A percentile compares a stretch with the other conserved stretches of the same genome.
Evolutionary conservation across 345 rosid genomes (phyloP).

Genomic region (Isatis tinctoria): DNA sequence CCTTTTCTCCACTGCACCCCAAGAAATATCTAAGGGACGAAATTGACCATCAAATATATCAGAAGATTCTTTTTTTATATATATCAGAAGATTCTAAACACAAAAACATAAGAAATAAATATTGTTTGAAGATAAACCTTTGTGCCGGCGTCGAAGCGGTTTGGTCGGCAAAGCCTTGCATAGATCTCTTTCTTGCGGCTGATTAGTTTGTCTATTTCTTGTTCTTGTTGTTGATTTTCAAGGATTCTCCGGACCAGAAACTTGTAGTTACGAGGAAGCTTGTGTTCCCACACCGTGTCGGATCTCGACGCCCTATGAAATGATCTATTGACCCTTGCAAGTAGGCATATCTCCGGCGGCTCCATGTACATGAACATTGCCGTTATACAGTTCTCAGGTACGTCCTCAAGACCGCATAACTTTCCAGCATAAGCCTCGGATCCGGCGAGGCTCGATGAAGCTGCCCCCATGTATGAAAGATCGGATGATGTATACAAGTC

Average conservation of each 20-base stretch:
- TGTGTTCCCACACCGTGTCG: constrained; percentile 79
- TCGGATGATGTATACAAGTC: not conserved
- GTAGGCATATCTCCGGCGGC: constrained; percentile 76
- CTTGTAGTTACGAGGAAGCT: constrained; percentile 71
- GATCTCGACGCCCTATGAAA: constrained; percentile 66
- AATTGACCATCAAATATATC: constrained; percentile 14
- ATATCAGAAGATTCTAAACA: constrained; percentile 3
- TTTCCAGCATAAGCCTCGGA: constrained; percentile 12
- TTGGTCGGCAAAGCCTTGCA: constrained; percentile 54
- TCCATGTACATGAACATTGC: constrained; percentile 58
- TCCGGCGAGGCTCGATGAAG: constrained; percentile 37
- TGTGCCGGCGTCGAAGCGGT: constrained; percentile 56
- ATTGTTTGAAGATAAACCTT: constrained; percentile 45
- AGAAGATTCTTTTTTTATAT: too few relatives aligned
- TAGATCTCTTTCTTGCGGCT: constrained; percentile 57
- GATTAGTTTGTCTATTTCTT: constrained; percentile 18
- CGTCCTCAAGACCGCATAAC: constrained; percentile 44
- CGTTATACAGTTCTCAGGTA: constrained; percentile 74
- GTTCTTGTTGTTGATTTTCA: constrained; percentile 21
- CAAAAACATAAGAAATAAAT: not conserved
- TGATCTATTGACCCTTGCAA: constrained; percentile 54
- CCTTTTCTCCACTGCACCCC: not conserved
- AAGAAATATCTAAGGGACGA: constrained; percentile 11
- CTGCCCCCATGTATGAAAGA: constrained; percentile 56
- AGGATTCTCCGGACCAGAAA: constrained; percentile 51